Evolutionary conservation across 371 early-diverging fungal species (phyloP).

Genomic region (Haplosporangium sp.): DNA sequence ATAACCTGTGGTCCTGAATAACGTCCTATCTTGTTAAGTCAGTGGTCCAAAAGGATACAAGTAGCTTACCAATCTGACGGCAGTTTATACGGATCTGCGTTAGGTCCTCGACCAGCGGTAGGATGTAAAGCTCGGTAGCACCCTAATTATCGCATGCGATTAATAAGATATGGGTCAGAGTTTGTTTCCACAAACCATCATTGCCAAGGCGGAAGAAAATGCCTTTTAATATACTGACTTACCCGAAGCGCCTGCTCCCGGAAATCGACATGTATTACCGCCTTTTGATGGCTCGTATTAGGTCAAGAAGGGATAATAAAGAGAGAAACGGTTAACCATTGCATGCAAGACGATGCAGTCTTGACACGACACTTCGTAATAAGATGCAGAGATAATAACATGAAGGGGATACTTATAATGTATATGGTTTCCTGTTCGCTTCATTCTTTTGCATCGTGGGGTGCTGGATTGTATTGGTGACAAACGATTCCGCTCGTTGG

Average conservation of each 20-base stretch:
- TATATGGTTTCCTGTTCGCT: slow-evolving; percentile 33
- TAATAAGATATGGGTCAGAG: background rate
- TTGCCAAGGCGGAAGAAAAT: too few species aligned
- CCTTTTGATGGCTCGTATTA: slow-evolving; percentile 59
- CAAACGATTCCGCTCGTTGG: too few species aligned
- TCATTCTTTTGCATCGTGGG: slow-evolving; percentile 45
- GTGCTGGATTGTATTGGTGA: too few species aligned
- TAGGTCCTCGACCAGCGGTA: slow-evolving; percentile 64
- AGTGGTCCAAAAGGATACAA: background rate
- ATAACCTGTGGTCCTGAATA: too few species aligned
- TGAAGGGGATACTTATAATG: slow-evolving; percentile 44
- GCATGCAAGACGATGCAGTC: background rate
- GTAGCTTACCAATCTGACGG: slow-evolving; percentile 69
- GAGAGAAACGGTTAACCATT: slow-evolving; percentile 10
- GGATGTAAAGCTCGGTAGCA: slow-evolving; percentile 69
- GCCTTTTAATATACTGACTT: background rate
- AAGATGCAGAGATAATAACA: background rate
- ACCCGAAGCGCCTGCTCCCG: slow-evolving; percentile 47
- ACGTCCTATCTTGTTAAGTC: too few species aligned
- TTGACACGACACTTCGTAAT: too few species aligned
- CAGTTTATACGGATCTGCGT: slow-evolving; percentile 65
- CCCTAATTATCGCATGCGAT: slow-evolving; percentile 56
- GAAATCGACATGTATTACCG: slow-evolving; percentile 66
- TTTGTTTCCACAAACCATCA: background rate
- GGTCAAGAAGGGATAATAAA: slow-evolving; percentile 6